These are phyloP conservation scores for Kuraishia hungarica DNA, from an alignment of 805 yeast genomes.

Conservation along the genomic window DNA sequence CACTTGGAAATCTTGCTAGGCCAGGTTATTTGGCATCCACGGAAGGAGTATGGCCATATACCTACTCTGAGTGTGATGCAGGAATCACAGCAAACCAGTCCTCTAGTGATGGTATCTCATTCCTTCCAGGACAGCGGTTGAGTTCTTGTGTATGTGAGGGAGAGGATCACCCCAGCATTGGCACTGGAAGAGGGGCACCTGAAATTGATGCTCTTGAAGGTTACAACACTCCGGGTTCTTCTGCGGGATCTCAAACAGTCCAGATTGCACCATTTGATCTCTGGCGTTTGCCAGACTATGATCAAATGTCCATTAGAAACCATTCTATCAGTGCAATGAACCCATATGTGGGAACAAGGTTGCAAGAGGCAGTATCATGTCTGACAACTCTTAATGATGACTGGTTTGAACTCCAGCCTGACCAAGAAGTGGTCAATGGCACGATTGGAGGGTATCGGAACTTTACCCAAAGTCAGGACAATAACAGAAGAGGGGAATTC, in stretches of 20 bases:
- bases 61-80: conserved; percentile 81
- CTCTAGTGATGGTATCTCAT: conserved; percentile 81
- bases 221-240: conserved; percentile 42
- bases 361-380: conserved; percentile 87
- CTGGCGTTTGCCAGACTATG: conserved; percentile 90
- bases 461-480: neutral
- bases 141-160: conserved; percentile 73
- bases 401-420: conserved; percentile 80
- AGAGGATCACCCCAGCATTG: conserved; percentile 82
- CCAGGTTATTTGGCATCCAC: conserved; percentile 85
- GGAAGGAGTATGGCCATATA: conserved; percentile 94
- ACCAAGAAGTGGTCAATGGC: conserved; percentile 71
- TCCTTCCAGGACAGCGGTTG: conserved; percentile 76
- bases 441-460: conserved; percentile 62
- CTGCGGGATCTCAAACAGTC: conserved; percentile 84
- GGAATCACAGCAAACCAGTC: conserved; percentile 95
- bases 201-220: conserved; percentile 92
- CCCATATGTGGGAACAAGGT: conserved; percentile 86
- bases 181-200: conserved; percentile 90
- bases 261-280: conserved; percentile 95
- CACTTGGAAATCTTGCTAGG: conserved; percentile 87
- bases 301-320: conserved; percentile 68
- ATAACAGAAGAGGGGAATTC: conserved; percentile 10
- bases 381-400: conserved; percentile 66
- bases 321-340: conserved; percentile 68